These are phyloP conservation scores for Anthostomella pinea DNA, from an alignment of 2,329 filamentous ascomycete genomes.

Conservation along the genomic window DNA sequence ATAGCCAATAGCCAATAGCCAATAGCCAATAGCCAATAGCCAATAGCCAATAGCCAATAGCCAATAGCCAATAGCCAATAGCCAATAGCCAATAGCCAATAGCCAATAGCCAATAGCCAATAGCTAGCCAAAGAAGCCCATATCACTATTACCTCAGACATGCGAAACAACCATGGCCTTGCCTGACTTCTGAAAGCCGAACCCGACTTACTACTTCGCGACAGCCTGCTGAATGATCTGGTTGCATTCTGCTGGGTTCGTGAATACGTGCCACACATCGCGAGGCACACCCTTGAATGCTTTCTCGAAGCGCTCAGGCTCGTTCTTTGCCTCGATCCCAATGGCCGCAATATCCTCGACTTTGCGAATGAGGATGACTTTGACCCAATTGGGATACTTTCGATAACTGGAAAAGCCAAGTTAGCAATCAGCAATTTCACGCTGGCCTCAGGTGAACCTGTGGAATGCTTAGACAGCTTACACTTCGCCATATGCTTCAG, in stretches of 20 bases:
- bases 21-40: no score
- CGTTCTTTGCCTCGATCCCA: slow-evolving; percentile 72
- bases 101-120: no score
- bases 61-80: no score
- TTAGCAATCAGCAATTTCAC: slow-evolving; percentile 7
- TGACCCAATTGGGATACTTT: slow-evolving; percentile 71
- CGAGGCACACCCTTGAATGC: slow-evolving; percentile 75
- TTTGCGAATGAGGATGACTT: slow-evolving; percentile 80
- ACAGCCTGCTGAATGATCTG: slow-evolving; percentile 35
- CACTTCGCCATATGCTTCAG: slow-evolving; percentile 83
- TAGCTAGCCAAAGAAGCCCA: no score
- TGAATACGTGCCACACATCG: slow-evolving; percentile 77
- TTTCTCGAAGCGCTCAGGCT: slow-evolving; percentile 71
- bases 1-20: no score
- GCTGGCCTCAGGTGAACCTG: background rate
- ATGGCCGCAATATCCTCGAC: slow-evolving; percentile 69
- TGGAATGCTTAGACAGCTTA: slow-evolving; percentile 39
- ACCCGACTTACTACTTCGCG: slow-evolving; percentile 6
- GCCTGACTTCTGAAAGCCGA: slow-evolving; percentile 2
- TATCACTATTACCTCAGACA: no score
- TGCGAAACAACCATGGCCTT: background rate
- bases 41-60: no score
- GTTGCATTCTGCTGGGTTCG: slow-evolving; percentile 66
- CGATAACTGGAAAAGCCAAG: slow-evolving; percentile 45
- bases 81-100: no score